Evolutionary conservation across 176 grass and related monocot species (phyloP), one percentile per base, ranked within the genome.

Genomic region (Hordeum marinum): DNA sequence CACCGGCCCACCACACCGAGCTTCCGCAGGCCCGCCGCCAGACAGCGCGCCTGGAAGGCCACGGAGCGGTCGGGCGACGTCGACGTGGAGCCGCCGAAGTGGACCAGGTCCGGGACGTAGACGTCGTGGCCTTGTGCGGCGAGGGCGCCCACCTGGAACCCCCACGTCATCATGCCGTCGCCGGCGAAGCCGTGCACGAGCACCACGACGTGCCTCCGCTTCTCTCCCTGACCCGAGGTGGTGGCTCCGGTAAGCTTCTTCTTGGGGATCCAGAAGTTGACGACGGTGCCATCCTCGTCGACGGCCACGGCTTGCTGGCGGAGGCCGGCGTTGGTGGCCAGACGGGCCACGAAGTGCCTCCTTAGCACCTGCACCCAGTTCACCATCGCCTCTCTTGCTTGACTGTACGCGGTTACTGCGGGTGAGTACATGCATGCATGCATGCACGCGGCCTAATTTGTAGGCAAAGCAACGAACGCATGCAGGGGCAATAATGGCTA

Each of bases 81-180:
- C 34, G 76, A 79, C 32, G 76, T 62, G n/a, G 89, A 94, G 62
- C 86, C 70, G 8, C 89, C 92, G 81, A 91, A 91, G 73, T 79
- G 91, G 63, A 94, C 66, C 35, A 94, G 81, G 81, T 91, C 92
- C 18, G 92, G 92, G 15, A 94, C 89, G 83, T 91, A 94, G 34
- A 94, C 86, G 27, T 87, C 63, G 72, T 87, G 87, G 73, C 68
- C 68, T n/a, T 40, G 39, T 63, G 64, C 63, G 6, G 86, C 61
- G n/a, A 94, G 68, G 0, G 36, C 37, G 2, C 63, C 83, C 1
- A 86, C 78, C 78, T 76, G 86, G 37, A 94, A 71, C 29, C 72
- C 62, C 86, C 92, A 94, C 0, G 89, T 89, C 52, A 94, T 29
- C 40, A 94, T 91, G 21, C 89, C 89, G 26, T 94, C 92, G 5